Percentiles rank a stretch among this genome's conserved stretches.
Evolutionary conservation across 768 basidiomycete genomes (phyloP).

Genomic region (Collybia sordida): DNA sequence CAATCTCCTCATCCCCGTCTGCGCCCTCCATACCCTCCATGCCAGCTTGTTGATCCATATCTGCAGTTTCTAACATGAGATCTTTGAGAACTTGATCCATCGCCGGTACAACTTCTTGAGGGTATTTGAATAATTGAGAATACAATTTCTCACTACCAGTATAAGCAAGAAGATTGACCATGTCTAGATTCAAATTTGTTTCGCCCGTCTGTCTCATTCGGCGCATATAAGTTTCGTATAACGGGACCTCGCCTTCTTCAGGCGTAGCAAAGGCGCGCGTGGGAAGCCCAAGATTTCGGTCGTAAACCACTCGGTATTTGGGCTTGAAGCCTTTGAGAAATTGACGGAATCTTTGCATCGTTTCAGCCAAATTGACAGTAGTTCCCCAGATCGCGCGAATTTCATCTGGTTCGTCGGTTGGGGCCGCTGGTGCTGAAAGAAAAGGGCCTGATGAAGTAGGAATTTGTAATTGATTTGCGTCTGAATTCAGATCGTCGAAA

Average conservation of each 20-base stretch:
- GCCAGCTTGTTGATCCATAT: slow-evolving; percentile 72
- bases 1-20: slow-evolving; percentile 82
- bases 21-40: slow-evolving; percentile 74
- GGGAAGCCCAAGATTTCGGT: slow-evolving; percentile 58
- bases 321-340: slow-evolving; percentile 92
- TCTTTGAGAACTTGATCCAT: slow-evolving; percentile 98
- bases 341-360: slow-evolving; percentile 87
- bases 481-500: slow-evolving; percentile 52
- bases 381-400: slow-evolving; percentile 98
- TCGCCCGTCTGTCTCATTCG: slow-evolving; percentile 91
- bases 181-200: slow-evolving; percentile 90
- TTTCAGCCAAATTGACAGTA: slow-evolving; percentile 87
- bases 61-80: slow-evolving; percentile 84
- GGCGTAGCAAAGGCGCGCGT: slow-evolving; percentile 55
- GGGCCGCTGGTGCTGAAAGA: slow-evolving; percentile 60
- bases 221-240: slow-evolving; percentile 82
- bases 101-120: slow-evolving; percentile 94
- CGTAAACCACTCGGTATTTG: slow-evolving; percentile 78
- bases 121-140: slow-evolving; percentile 85
- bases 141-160: slow-evolving; percentile 83
- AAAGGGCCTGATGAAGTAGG: slow-evolving; percentile 54
- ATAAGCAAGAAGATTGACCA: slow-evolving; percentile 82
- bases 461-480: slow-evolving; percentile 55
- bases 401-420: slow-evolving; percentile 76
- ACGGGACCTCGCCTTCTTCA: slow-evolving; percentile 61